Evolutionary conservation across 1,284 basidiomycete genomes (phyloP).

Genomic region (Ganoderma lucidum): DNA sequence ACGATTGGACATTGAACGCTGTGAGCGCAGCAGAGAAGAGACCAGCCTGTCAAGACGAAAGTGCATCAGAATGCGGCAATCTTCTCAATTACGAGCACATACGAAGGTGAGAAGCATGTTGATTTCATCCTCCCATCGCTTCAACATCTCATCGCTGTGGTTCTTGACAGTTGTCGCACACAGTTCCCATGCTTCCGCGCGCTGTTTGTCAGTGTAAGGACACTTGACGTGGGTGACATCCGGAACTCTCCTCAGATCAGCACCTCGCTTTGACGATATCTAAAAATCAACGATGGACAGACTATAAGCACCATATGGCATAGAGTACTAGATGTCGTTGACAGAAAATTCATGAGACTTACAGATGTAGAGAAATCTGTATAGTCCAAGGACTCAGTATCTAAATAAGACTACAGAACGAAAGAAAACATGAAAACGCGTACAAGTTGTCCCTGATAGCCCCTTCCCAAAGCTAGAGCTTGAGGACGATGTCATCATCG

Average conservation of each 20-base stretch:
- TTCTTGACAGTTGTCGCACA: slow-evolving; percentile 17
- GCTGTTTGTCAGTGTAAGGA: slow-evolving; percentile 12
- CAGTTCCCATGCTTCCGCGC: slow-evolving; percentile 13
- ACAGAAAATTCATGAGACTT: not conserved
- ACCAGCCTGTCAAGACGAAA: slow-evolving; percentile 17
- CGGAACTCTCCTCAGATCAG: not conserved
- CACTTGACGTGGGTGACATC: slow-evolving; percentile 3
- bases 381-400: not conserved
- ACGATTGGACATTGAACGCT: slow-evolving; percentile 30
- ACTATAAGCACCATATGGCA: too few species aligned
- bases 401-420: not conserved
- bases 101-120: slow-evolving; percentile 29
- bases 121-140: slow-evolving; percentile 26
- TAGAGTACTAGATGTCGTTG: not conserved
- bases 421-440: not conserved
- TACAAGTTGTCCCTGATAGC: not conserved
- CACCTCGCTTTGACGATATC: not conserved
- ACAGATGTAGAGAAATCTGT: not conserved
- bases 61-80: not conserved
- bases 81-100: not conserved
- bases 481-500: not conserved
- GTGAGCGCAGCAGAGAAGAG: slow-evolving; percentile 29
- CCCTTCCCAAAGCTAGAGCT: not conserved
- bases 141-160: slow-evolving; percentile 20
- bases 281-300: not conserved